Percentiles rank a stretch among this genome's conserved stretches.
Evolutionary conservation across 495 filamentous ascomycete species (phyloP).

Genomic region (Podospora bellae-mahoneyi): DNA sequence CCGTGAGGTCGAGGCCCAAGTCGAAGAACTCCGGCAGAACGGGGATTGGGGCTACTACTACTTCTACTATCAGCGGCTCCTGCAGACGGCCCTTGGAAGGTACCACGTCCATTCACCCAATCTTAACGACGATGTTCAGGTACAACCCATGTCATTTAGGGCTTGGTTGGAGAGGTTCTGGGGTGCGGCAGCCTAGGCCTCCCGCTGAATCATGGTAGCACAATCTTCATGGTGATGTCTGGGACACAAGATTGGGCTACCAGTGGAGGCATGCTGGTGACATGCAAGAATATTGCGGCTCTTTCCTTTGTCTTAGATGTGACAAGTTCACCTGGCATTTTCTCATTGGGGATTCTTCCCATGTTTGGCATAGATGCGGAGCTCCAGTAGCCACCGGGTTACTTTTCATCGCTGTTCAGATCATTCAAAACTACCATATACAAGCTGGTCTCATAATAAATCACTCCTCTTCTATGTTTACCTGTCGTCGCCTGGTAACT

Average conservation of each 20-base stretch:
- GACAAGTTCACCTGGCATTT: neutral
- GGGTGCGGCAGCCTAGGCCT: conserved; percentile 32
- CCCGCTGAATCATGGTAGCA: neutral
- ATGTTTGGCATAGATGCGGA: neutral
- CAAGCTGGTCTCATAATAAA: neutral
- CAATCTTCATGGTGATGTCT: conserved; percentile 7
- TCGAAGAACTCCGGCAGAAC: conserved; percentile 37
- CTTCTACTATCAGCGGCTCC: conserved; percentile 41
- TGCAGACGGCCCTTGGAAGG: conserved; percentile 50
- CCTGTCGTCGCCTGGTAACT: too few relatives aligned
- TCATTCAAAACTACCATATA: neutral
- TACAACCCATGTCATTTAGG: conserved; percentile 45
- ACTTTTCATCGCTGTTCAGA: neutral
- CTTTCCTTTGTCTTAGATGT: neutral
- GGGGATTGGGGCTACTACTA: conserved; percentile 37
- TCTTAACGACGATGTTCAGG: conserved; percentile 38
- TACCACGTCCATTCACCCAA: conserved; percentile 47
- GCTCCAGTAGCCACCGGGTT: neutral
- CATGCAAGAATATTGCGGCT: neutral
- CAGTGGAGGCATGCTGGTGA: conserved; percentile 3
- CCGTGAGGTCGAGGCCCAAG: conserved; percentile 41
- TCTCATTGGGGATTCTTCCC: neutral
- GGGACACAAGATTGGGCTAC: neutral
- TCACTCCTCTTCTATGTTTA: neutral
- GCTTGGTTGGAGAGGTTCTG: conserved; percentile 50